Conservation (phyloP, 257 asterid species). For the Lycium barbarum region DNA sequence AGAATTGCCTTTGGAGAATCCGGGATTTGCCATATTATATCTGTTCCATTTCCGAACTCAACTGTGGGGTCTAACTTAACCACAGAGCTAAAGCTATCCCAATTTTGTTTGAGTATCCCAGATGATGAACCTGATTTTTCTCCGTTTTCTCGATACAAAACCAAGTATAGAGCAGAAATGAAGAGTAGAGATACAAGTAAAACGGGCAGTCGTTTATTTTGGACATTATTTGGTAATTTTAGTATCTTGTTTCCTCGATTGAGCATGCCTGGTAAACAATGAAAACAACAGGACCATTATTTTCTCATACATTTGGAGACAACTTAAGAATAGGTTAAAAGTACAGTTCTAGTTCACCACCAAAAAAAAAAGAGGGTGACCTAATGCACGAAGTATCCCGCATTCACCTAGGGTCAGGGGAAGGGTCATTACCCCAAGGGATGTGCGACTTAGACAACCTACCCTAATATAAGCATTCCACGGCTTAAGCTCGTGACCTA, state of each 20-base stretch:
- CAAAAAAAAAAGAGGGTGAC: no score
- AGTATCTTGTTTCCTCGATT: constrained; percentile 53
- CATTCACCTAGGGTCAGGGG: no score
- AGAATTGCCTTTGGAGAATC: constrained; percentile 77
- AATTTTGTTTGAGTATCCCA: constrained; percentile 45
- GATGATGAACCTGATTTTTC: constrained; percentile 41
- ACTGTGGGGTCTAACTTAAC: constrained; percentile 63
- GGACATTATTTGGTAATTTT: constrained; percentile 49
- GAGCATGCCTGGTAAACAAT: constrained; percentile 51
- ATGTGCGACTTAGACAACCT: no score
- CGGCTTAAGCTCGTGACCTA: no score
- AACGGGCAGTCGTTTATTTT: constrained; percentile 45
- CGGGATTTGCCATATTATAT: constrained; percentile 85
- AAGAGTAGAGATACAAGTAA: constrained; percentile 48
- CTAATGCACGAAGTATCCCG: no score
- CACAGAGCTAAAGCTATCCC: constrained; percentile 62
- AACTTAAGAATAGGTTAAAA: not conserved
- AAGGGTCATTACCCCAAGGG: no score
- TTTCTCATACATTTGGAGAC: not conserved
- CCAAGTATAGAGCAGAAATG: constrained; percentile 42
- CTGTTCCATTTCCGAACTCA: constrained; percentile 66
- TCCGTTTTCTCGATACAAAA: constrained; percentile 50
- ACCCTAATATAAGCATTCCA: no score
- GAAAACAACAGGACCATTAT: not conserved
- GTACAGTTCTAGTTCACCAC: not conserved